Base-by-base conservation (phyloP, 2,329 filamentous ascomycete species). In the Hymenoscyphus scutula region DNA sequence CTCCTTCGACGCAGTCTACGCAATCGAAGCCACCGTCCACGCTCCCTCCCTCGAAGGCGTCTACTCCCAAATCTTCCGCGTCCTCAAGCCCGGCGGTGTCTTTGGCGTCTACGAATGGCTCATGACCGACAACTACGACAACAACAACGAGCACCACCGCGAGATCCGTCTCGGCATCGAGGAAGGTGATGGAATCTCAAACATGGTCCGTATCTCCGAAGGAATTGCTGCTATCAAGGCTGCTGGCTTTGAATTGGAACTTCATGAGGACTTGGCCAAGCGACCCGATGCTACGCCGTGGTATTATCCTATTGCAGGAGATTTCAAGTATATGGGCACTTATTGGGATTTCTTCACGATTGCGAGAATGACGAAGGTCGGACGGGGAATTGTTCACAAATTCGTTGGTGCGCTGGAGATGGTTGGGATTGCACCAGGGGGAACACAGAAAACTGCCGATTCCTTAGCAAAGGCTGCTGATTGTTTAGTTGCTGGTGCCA, bases 61-160 rank as follows among this genome's bases (percentile, higher is more conserved):
- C 68, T 99, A 99, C 81, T 89, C 86, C 76, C 89, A 98, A 78
- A 98, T 98, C 73, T 94, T 89, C 85, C 90, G 92, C 59, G 94
- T 98, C 25, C 83, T 99, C 68, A 99, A 98, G 84, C 95, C 95
- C 23, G 95, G 95, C 66, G 94, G 95, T 76, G 83, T 93, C 59
- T 98, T 98, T 73, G 95, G 95, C 75, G 94, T 98, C 59, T 99
- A 98, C 80, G 95, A 99, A 79, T 98, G 95, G 95, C 83, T 98
- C 74, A 98, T 99, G 95, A 98, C 93, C 11, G 94, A 97, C 68
- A 82, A 88, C 29, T 99, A 97, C 78, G 90, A 98, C 80, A 96
- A 97, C 76, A 82, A 90, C 65, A 93, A 98, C 82, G 78, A 90
- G 1, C 83, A 88, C 73, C 95, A 98, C 80, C 90, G 93, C 70